These are phyloP conservation scores for Furculomyces boomerangus DNA, from an alignment of 371 early-diverging fungal species.

Conservation along the genomic window DNA sequence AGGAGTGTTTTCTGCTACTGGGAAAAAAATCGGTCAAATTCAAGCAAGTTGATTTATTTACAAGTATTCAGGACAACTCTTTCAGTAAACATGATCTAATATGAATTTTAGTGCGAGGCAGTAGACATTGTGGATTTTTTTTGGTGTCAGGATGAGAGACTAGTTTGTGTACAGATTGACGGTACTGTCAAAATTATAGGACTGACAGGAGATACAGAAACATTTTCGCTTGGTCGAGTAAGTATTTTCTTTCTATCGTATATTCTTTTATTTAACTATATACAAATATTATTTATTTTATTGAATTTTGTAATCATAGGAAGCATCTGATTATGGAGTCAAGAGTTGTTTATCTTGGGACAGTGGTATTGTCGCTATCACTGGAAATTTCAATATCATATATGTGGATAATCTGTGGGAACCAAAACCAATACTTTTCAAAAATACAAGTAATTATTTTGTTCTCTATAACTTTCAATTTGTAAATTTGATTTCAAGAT, in stretches of 20 bases:
- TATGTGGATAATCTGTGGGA: conserved; percentile 65
- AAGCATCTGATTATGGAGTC: conserved; percentile 58
- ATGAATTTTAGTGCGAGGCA: conserved; percentile 59
- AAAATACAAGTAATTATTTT: conserved; percentile 39
- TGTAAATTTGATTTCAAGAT: neutral
- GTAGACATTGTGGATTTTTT: conserved; percentile 73
- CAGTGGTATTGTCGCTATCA: conserved; percentile 74
- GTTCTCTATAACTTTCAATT: neutral
- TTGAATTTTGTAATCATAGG: conserved; percentile 22
- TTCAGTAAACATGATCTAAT: neutral
- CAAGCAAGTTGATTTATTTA: conserved; percentile 29
- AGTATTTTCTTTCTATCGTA: neutral
- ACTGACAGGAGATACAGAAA: conserved; percentile 55
- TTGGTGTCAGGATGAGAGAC: conserved; percentile 73
- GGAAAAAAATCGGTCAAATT: conserved; percentile 64
- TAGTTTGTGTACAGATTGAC: conserved; percentile 74
- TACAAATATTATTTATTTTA: neutral
- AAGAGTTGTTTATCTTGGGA: conserved; percentile 76
- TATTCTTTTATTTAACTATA: neutral
- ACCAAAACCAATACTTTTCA: conserved; percentile 59
- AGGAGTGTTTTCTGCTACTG: conserved; percentile 67
- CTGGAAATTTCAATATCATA: conserved; percentile 58
- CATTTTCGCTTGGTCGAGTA: conserved; percentile 55
- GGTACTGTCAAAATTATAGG: conserved; percentile 72
- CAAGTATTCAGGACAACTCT: neutral